Conservation (phyloP, 2,329 filamentous ascomycete genomes). For the Aspergillus sclerotialis region DNA sequence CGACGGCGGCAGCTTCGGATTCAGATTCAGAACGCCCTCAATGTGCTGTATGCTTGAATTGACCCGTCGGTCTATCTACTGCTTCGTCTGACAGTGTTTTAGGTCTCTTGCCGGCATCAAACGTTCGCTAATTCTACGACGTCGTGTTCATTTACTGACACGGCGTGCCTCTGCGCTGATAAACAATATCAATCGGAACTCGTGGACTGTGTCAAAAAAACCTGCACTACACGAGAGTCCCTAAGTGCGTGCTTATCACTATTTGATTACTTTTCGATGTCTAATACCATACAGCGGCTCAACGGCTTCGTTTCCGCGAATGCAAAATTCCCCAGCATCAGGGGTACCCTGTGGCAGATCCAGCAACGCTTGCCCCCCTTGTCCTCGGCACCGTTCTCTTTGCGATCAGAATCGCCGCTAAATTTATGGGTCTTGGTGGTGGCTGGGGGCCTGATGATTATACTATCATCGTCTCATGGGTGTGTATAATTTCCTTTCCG, state of each 20-base stretch:
- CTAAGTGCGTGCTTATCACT: background rate
- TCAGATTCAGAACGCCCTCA: background rate
- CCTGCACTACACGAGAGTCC: background rate
- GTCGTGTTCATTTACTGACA: background rate
- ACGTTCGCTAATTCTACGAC: background rate
- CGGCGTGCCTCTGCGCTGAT: constrained; percentile 1
- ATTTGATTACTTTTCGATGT: background rate
- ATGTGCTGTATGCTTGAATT: background rate
- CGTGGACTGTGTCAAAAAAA: background rate
- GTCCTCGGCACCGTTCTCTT: constrained; percentile 2
- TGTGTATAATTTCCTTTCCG: background rate
- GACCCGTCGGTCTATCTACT: background rate
- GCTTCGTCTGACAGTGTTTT: background rate
- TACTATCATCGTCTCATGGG: constrained; percentile 3
- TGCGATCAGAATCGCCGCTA: constrained; percentile 1
- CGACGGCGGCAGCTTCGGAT: background rate
- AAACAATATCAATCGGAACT: background rate
- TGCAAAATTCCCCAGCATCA: constrained; percentile 1
- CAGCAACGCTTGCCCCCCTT: constrained; percentile 1
- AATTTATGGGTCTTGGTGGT: constrained; percentile 3
- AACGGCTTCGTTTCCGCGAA: constrained; percentile 1
- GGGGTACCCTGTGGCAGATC: constrained; percentile 1
- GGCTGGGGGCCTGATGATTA: constrained; percentile 2
- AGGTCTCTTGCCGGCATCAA: background rate
- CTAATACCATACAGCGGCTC: constrained; percentile 1